phyloP scores from a whole-genome alignment of 2,329 filamentous ascomycete genomes.

The Colletotrichum incanum region DNA sequence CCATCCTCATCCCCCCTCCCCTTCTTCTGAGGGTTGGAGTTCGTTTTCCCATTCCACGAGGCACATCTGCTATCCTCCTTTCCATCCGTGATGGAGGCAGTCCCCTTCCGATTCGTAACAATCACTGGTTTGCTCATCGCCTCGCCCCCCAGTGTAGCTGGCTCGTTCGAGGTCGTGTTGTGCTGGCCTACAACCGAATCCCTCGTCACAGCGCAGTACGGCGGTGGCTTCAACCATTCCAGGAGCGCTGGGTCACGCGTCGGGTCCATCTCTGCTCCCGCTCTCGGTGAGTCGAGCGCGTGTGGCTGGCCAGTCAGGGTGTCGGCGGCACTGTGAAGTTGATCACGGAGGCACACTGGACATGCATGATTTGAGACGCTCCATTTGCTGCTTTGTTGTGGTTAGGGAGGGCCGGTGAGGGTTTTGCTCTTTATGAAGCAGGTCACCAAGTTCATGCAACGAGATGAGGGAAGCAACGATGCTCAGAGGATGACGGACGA shows the following conservation, averaged over 20 bases:
- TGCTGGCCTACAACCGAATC: neutral
- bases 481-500: neutral
- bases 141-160: too few species aligned
- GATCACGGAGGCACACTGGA: too few species aligned
- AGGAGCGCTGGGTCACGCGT: neutral
- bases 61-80: neutral
- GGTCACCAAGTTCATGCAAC: neutral
- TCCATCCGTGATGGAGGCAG: neutral
- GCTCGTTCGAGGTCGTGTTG: neutral
- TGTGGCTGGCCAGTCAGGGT: neutral
- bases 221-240: neutral
- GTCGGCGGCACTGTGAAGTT: too few species aligned
- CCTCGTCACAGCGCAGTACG: neutral
- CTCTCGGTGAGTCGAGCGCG: too few species aligned
- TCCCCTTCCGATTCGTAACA: neutral
- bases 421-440: neutral
- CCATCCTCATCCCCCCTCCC: neutral
- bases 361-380: neutral
- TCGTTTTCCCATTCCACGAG: neutral
- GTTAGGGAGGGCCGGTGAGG: neutral
- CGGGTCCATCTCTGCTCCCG: too few species aligned
- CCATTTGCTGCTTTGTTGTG: neutral
- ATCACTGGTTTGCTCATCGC: neutral
- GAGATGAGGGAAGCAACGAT: neutral
- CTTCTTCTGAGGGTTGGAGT: neutral